A percentile compares a stretch with the other conserved stretches of the same genome.
Conservation (phyloP, 176 grass and related monocot species). For the Bothriochloa decipiens region DNA sequence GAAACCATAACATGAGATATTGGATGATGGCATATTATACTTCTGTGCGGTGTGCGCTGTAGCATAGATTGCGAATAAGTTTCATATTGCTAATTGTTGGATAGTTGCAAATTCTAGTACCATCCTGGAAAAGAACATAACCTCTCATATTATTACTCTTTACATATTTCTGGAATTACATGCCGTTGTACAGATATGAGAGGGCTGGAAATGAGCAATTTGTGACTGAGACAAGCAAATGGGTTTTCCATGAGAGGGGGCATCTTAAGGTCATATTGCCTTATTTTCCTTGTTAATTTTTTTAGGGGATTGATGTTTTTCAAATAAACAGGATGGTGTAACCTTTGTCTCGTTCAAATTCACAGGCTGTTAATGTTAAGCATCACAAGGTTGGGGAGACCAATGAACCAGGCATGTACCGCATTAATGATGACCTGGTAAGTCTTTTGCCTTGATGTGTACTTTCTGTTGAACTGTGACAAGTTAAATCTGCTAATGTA, state of each 20-base stretch:
- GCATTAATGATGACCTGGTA: constrained; percentile 99
- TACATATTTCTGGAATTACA: not conserved
- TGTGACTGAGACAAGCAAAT: constrained; percentile 95
- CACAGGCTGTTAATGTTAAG: constrained; percentile 76
- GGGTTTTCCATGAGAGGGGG: constrained; percentile 97
- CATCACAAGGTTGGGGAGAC: constrained; percentile 90
- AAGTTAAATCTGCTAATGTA: constrained; percentile 42
- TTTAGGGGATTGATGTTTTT: not conserved
- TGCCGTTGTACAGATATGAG: constrained; percentile 64
- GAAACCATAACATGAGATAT: not conserved
- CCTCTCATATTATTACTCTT: not conserved
- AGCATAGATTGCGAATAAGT: not conserved
- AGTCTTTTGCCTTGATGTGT: constrained; percentile 36
- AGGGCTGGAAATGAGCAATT: constrained; percentile 93
- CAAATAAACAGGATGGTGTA: not conserved
- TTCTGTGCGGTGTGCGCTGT: not conserved
- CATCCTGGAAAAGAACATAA: not conserved
- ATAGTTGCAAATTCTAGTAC: constrained; percentile 13
- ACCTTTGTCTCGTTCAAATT: constrained; percentile 17
- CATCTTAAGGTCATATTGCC: constrained; percentile 81
- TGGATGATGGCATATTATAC: not conserved
- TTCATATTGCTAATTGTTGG: constrained; percentile 12
- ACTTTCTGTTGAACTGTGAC: constrained; percentile 12
- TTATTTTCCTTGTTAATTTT: constrained; percentile 6
- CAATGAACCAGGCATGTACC: constrained; percentile 89